Base-by-base conservation (phyloP, 2,329 filamentous ascomycete species). In the Dendrostoma leiphaemia region DNA sequence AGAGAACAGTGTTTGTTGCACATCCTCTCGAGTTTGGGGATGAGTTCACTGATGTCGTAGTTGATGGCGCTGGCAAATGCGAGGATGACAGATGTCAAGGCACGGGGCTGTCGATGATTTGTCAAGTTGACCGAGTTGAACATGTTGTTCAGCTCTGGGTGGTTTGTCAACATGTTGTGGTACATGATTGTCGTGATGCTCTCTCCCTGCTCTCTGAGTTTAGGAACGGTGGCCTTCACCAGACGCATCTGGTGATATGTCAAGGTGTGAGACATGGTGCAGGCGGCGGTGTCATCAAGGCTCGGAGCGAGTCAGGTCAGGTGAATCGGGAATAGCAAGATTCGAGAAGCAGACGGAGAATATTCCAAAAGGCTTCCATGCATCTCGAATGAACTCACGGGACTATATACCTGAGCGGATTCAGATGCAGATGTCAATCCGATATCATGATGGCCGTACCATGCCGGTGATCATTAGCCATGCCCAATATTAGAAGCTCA, bases 1-100 rank as follows among this genome's bases (percentile, higher is more conserved):
- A 91, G 76, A 1, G 84, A 88, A 56, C 81, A 87, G 67, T 91
- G 88, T 70, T 90, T 91, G 67, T 90, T 82, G 67, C 85, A 88
- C 62, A 81, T 77, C 26, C 78, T 75, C 67, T 82, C 79, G 49
- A 82, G 73, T 58, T 75, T 78, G 43, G 77, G 76, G 32, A 76
- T 75, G 47, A 82, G 67, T 65, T 82, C 78, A 64, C 74, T 77
- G 54, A 78, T 80, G 37, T 55, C 52, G 70, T 82, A 73, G 67
- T 86, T 82, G 67, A 91, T 88, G 70, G 90, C 83, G 56, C 80
- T 74, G 51, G 88, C 88, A 64, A 90, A 91, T 60, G 82, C 84
- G 60, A 87, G 83, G 44, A 91, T 83, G 24, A 86, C 77, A 43
- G 76, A 74, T 0, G 85, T 85, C 26, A 89, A 73, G 3, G 85